phyloP scores from a whole-genome alignment of 345 rosid species.

The Linum tenue region DNA sequence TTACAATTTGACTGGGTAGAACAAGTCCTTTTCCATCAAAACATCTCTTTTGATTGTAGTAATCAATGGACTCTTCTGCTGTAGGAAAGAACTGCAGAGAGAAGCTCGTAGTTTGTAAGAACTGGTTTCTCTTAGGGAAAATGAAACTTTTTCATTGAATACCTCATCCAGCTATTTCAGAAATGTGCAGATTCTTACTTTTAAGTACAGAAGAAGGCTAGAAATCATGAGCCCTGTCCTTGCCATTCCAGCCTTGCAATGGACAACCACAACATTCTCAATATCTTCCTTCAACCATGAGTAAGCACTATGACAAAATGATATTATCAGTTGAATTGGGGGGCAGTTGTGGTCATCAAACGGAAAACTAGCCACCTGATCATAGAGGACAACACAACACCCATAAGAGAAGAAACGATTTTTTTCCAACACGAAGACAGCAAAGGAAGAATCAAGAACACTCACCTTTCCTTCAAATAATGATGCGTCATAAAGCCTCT shows the following conservation, averaged over 20 bases:
- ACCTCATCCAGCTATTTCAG: not conserved
- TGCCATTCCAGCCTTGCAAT: constrained; percentile 94
- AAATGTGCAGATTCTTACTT: constrained; percentile 25
- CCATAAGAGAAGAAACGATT: not conserved
- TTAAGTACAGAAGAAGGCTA: constrained; percentile 69
- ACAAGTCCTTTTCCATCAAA: constrained; percentile 81
- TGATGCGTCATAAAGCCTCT: constrained; percentile 86
- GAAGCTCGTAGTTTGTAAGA: not conserved
- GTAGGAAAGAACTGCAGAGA: constrained; percentile 75
- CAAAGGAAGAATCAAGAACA: not conserved
- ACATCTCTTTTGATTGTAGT: constrained; percentile 91
- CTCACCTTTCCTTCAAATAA: constrained; percentile 82
- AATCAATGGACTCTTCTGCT: constrained; percentile 78
- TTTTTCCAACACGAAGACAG: not conserved
- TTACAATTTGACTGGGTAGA: constrained; percentile 87
- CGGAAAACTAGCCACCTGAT: constrained; percentile 86
- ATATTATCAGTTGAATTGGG: constrained; percentile 66
- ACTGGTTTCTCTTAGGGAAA: not conserved
- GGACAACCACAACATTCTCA: constrained; percentile 87
- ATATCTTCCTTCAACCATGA: constrained; percentile 84
- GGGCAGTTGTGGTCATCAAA: constrained; percentile 89
- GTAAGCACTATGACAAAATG: constrained; percentile 79
- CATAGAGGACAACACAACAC: constrained; percentile 9
- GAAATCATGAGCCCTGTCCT: constrained; percentile 91
- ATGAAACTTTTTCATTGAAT: not conserved